Base-by-base conservation (phyloP, 2,329 filamentous ascomycete genomes). In the Ophiocordyceps camponoti-saundersi region DNA sequence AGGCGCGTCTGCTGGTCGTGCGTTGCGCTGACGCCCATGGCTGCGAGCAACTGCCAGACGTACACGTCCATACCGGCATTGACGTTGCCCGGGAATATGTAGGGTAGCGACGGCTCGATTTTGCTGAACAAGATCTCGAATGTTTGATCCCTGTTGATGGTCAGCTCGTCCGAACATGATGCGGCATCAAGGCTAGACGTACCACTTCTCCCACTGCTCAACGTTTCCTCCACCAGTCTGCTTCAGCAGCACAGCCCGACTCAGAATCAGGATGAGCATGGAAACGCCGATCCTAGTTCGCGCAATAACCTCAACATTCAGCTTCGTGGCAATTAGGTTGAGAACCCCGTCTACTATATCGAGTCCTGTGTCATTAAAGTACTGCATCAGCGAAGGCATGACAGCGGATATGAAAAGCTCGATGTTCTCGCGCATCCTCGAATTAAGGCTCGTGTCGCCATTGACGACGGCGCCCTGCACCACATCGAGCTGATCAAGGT, bases 41-140 rank as follows among this genome's bases (percentile, higher is more conserved):
- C 88, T 10, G 92, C 92, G 53, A 98, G 73, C 62, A 96, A 93
- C 65, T 96, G 90, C 92, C 92, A 98, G 39, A 96, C 87, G 59
- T 96, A 94, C 58, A 95, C 82, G 58, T 98, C 92, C 54, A 95
- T 88, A 45, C 85, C 85, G 8, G 85, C 81, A 53, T 86, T 88
- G 57, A 94, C 85, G n/a, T 83, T 83, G 20, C 84, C 85, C 0
- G 90, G 89, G 76, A 98, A 98, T 52, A 95, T 81, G 55, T 83
- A 77, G 20, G 83, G 82, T 44, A 96, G 74, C 7, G 82, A 80
- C 2, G 85, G 85, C 62, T 96, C 90, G 18, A 96, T 71, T 7
- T 77, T 75, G 61, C 92, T 86, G 65, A 98, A 98, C 49, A 98
- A 76, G 23, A 77, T 73, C 55, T 88, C 87, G 66, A 95, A 96